Conservation (phyloP, 768 basidiomycete species). For the Inosperma sp. region DNA sequence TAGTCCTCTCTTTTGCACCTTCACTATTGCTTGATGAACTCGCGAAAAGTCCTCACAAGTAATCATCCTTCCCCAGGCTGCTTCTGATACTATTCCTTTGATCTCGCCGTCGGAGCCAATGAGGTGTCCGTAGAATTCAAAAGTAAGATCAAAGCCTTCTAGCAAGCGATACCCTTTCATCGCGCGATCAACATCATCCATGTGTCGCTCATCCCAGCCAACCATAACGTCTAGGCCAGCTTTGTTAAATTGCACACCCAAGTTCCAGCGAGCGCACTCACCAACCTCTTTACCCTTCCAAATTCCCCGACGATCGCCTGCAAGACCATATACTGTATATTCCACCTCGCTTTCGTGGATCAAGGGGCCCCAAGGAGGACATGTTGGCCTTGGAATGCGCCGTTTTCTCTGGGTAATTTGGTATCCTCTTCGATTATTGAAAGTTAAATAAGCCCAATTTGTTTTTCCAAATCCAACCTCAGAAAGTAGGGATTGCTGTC, state of each 20-base stretch:
- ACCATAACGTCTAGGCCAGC: slow-evolving; percentile 28
- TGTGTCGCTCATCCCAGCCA: slow-evolving; percentile 27
- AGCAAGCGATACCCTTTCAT: slow-evolving; percentile 30
- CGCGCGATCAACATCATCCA: slow-evolving; percentile 24
- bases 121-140: slow-evolving; percentile 33
- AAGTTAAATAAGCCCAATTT: slow-evolving; percentile 30
- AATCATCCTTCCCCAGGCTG: slow-evolving; percentile 31
- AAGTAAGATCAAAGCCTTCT: slow-evolving; percentile 33
- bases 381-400: slow-evolving; percentile 23
- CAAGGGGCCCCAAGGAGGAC: slow-evolving; percentile 32
- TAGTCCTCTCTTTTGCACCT: slow-evolving; percentile 26
- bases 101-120: slow-evolving; percentile 28
- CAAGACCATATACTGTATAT: slow-evolving; percentile 29
- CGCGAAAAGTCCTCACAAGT: slow-evolving; percentile 26
- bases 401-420: slow-evolving; percentile 28
- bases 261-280: slow-evolving; percentile 15
- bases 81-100: slow-evolving; percentile 35
- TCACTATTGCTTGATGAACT: slow-evolving; percentile 30
- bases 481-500: slow-evolving; percentile 27
- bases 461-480: slow-evolving; percentile 31
- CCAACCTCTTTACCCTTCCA: slow-evolving; percentile 39
- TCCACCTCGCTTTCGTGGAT: slow-evolving; percentile 36
- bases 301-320: slow-evolving; percentile 29
- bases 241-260: background rate
- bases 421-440: slow-evolving; percentile 16